Conservation (phyloP, 345 rosid genomes). For the Hibiscus syriacus region DNA sequence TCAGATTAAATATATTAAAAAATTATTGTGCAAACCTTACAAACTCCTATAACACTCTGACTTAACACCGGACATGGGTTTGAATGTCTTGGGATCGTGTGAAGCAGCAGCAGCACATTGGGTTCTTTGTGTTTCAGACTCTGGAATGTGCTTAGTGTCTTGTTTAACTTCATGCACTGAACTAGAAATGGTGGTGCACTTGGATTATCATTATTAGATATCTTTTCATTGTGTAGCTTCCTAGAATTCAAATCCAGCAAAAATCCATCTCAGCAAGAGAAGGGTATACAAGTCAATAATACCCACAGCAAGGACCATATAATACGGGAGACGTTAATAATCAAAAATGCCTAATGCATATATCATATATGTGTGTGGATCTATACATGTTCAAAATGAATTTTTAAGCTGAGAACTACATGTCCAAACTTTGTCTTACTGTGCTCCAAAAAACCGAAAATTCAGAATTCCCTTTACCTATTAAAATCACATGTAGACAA, state of each 20-base stretch:
- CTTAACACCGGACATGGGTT: conserved; percentile 22
- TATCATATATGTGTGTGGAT: not conserved
- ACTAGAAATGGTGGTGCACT: conserved; percentile 83
- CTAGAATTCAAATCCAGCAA: conserved; percentile 39
- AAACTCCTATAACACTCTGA: conserved; percentile 31
- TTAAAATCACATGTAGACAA: not conserved
- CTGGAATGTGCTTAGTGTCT: conserved; percentile 20
- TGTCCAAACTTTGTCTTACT: not conserved
- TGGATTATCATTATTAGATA: conserved; percentile 50
- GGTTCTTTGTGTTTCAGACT: conserved; percentile 17
- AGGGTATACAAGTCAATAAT: not conserved
- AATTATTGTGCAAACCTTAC: conserved; percentile 39
- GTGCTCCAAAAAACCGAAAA: not conserved
- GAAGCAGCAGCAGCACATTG: conserved; percentile 7
- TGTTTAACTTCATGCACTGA: conserved; percentile 46
- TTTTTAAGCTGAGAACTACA: not conserved
- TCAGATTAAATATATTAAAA: not conserved
- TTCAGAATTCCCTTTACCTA: not conserved
- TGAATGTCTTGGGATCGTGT: conserved; percentile 21
- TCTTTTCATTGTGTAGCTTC: conserved; percentile 25
- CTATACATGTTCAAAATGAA: not conserved
- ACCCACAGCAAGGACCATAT: not conserved
- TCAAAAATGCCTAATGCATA: not conserved
- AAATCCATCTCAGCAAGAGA: not conserved
- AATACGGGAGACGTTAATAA: not conserved